phyloP scores from a whole-genome alignment of 2,329 filamentous ascomycete genomes.

The Diaporthe australafricana region DNA sequence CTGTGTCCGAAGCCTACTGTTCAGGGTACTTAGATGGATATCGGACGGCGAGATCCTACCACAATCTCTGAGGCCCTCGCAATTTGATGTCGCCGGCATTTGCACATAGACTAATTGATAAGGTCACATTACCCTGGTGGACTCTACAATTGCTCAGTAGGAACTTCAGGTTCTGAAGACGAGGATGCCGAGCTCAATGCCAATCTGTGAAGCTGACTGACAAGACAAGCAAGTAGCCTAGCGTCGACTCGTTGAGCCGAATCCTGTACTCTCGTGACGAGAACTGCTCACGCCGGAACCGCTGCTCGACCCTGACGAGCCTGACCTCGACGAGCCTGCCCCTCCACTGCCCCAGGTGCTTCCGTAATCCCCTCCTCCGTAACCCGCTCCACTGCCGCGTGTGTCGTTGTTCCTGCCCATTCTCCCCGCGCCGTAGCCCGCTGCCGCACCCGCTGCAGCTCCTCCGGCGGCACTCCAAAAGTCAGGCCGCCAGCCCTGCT shows the following conservation, averaged over 20 bases:
- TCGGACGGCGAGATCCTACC: conserved; percentile 16
- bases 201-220: not conserved
- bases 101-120: conserved; percentile 36
- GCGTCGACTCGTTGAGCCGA: conserved; percentile 75
- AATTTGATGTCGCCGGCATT: conserved; percentile 29
- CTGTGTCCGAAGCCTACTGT: conserved; percentile 26
- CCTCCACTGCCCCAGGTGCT: conserved; percentile 46
- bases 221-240: conserved; percentile 43
- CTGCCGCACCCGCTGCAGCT: conserved; percentile 67
- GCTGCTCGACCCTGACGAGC: conserved; percentile 47
- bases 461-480: conserved; percentile 79
- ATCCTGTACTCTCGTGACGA: conserved; percentile 77
- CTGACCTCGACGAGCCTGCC: conserved; percentile 49
- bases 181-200: not conserved
- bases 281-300: conserved; percentile 49
- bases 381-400: conserved; percentile 31
- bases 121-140: not conserved
- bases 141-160: not conserved
- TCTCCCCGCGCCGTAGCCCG: conserved; percentile 72
- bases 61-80: conserved; percentile 19
- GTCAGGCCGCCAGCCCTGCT: conserved; percentile 74
- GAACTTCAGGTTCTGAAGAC: not conserved
- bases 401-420: conserved; percentile 53
- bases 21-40: conserved; percentile 31
- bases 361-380: conserved; percentile 44